phyloP scores from a whole-genome alignment of 495 filamentous ascomycete species.

The Mytilinidion resinicola region DNA sequence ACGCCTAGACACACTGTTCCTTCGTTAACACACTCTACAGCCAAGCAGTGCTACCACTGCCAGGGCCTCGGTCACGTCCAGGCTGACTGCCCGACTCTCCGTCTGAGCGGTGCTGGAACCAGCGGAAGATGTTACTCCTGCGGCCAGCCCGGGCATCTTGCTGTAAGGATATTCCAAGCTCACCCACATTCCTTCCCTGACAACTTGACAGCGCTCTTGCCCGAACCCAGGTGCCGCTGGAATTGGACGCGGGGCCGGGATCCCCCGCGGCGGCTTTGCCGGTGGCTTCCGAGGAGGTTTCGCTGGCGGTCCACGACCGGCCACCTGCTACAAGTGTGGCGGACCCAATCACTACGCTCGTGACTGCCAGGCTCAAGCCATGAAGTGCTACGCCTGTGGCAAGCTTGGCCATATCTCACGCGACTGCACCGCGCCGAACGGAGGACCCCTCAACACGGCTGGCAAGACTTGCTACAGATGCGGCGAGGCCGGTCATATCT shows the following conservation, averaged over 20 bases:
- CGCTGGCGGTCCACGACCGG: slow-evolving; percentile 62
- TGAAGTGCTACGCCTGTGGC: slow-evolving; percentile 99
- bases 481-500: slow-evolving; percentile 91
- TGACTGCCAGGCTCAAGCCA: slow-evolving; percentile 98
- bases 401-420: slow-evolving; percentile 97
- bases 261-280: slow-evolving; percentile 63
- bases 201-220: slow-evolving; percentile 64
- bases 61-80: slow-evolving; percentile 98
- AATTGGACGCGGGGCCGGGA: slow-evolving; percentile 58
- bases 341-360: slow-evolving; percentile 98
- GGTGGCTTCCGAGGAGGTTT: slow-evolving; percentile 66
- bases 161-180: slow-evolving; percentile 43
- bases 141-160: slow-evolving; percentile 84
- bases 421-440: slow-evolving; percentile 96
- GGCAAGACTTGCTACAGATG: slow-evolving; percentile 99
- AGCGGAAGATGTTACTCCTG: slow-evolving; percentile 94
- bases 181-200: neutral
- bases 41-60: slow-evolving; percentile 99
- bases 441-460: slow-evolving; percentile 87
- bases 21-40: slow-evolving; percentile 40
- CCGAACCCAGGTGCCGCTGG: slow-evolving; percentile 56
- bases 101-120: slow-evolving; percentile 71
- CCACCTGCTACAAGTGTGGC: slow-evolving; percentile 99
- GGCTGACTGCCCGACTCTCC: slow-evolving; percentile 96
- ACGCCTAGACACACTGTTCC: slow-evolving; percentile 2